Percentiles rank a stretch among this genome's conserved stretches.
phyloP scores from a whole-genome alignment of 192 early-diverging fungal species.

The Coemansia sp. region DNA sequence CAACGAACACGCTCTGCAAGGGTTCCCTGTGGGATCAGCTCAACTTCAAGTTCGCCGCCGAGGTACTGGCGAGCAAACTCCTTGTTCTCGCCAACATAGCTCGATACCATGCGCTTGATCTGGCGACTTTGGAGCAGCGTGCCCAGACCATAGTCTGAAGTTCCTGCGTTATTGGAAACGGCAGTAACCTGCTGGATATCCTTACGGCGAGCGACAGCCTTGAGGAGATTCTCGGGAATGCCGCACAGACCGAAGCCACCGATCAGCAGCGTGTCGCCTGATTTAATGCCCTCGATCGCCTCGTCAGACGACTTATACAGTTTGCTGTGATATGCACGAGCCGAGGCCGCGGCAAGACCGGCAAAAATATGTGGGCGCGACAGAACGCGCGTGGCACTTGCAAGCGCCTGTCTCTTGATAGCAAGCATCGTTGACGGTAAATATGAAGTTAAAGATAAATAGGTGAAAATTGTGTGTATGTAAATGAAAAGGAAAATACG shows the following conservation, averaged over 20 bases:
- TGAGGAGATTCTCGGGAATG: conserved; percentile 75
- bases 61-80: conserved; percentile 81
- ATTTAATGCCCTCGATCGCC: conserved; percentile 61
- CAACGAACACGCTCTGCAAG: conserved; percentile 73
- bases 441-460: neutral
- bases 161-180: conserved; percentile 78
- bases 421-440: conserved; percentile 19
- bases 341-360: conserved; percentile 12
- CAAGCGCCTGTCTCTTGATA: conserved; percentile 35
- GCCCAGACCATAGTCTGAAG: conserved; percentile 69
- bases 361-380: conserved; percentile 29
- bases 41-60: conserved; percentile 75
- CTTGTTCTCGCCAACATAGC: conserved; percentile 78
- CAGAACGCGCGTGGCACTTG: conserved; percentile 23
- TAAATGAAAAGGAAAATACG: too few species aligned
- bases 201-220: conserved; percentile 59
- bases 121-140: conserved; percentile 63
- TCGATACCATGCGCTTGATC: conserved; percentile 78
- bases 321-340: conserved; percentile 52
- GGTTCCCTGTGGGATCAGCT: conserved; percentile 74
- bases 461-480: neutral
- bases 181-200: conserved; percentile 66
- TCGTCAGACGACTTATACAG: conserved; percentile 58
- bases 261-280: conserved; percentile 61
- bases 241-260: conserved; percentile 76